A percentile compares a stretch with the other conserved stretches of the same genome.
Conservation (phyloP, 345 rosid genomes). For the Lepidium africanum region DNA sequence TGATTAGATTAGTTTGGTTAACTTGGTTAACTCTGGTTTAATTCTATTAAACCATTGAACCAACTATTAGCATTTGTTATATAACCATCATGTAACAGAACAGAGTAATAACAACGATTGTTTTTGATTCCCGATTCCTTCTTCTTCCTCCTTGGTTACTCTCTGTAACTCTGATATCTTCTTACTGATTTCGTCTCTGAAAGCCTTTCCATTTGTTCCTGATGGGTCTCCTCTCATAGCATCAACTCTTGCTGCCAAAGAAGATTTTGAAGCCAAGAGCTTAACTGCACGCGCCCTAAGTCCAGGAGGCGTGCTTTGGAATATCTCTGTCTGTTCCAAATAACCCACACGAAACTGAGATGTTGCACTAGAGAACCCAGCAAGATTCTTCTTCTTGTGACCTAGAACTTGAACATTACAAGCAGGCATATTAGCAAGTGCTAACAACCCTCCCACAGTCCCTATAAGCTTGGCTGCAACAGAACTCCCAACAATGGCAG, state of each 20-base stretch:
- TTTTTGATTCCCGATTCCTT: too few species aligned
- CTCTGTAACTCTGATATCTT: too few species aligned
- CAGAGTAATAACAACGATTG: too few species aligned
- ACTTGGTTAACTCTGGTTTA: too few species aligned
- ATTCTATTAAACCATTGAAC: too few species aligned
- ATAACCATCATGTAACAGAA: too few species aligned
- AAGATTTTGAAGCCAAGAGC: constrained; percentile 69
- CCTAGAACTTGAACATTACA: constrained; percentile 96
- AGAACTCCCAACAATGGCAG: constrained; percentile 89
- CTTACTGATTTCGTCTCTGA: constrained; percentile 51
- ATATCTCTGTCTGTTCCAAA: constrained; percentile 82
- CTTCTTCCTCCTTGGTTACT: too few species aligned
- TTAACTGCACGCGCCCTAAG: constrained; percentile 56
- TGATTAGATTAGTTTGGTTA: too few species aligned
- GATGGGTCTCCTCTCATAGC: constrained; percentile 62
- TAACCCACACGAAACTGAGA: constrained; percentile 74
- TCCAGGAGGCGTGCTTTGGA: constrained; percentile 73
- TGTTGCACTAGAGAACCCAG: constrained; percentile 89
- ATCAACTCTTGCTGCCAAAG: constrained; percentile 69
- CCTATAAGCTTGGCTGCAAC: constrained; percentile 98
- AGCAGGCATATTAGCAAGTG: constrained; percentile 96
- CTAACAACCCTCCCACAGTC: constrained; percentile 87
- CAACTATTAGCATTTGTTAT: too few species aligned
- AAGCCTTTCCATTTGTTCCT: constrained; percentile 54
- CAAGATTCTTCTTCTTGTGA: constrained; percentile 85